Conservation (phyloP, 805 yeast genomes). For the Candida quercuum region DNA sequence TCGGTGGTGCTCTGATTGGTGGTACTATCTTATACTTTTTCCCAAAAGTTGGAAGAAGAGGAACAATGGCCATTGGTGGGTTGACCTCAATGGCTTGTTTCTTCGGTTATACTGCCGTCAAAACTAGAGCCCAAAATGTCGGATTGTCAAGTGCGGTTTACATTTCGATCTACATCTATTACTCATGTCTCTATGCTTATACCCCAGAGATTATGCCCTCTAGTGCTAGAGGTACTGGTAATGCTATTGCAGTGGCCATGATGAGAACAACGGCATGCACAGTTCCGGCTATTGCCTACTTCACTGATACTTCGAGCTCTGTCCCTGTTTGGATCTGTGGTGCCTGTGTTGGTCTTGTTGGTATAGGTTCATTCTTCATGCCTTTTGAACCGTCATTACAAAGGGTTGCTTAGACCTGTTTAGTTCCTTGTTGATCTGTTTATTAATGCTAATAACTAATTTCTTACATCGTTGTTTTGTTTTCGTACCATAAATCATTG, state of each 20-base stretch:
- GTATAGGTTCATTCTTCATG: constrained; percentile 37
- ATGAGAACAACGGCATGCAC: constrained; percentile 48
- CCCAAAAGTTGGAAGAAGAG: constrained; percentile 44
- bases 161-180: constrained; percentile 40
- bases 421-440: no score
- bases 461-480: no score
- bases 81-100: constrained; percentile 48
- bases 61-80: constrained; percentile 49
- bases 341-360: constrained; percentile 43
- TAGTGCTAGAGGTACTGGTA: constrained; percentile 49
- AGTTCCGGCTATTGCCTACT: constrained; percentile 38
- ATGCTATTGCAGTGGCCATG: constrained; percentile 49
- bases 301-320: constrained; percentile 25
- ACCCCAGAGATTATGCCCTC: constrained; percentile 61
- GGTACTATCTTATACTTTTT: constrained; percentile 28
- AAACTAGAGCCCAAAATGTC: constrained; percentile 45
- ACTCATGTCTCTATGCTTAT: constrained; percentile 58
- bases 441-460: not conserved
- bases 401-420: constrained; percentile 15
- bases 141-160: constrained; percentile 32
- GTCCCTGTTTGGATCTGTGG: constrained; percentile 32
- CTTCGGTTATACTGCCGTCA: constrained; percentile 61
- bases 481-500: no score
- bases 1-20: constrained; percentile 45
- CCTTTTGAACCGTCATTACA: constrained; percentile 44